Base-by-base conservation (phyloP, 345 rosid species). In the Adansonia digitata region DNA sequence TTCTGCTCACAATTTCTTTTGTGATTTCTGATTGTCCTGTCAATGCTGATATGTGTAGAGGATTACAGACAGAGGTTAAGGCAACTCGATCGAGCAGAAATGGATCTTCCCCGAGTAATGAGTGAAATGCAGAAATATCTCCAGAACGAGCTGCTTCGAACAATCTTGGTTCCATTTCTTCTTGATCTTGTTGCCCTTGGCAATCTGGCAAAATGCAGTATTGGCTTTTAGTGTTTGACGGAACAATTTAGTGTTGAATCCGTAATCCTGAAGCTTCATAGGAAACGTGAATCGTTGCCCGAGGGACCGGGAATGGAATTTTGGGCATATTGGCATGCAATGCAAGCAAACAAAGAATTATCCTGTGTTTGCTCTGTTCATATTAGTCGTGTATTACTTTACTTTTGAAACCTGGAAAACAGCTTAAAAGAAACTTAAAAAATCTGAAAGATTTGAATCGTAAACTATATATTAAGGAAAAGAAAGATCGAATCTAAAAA, bases 31-130 rank as follows among this genome's bases (percentile, higher is more conserved):
- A 49, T 46, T 84, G 84, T 49, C 83, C 87, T 3, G 75, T 61
- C 70, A 69, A 60, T 34, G 81, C 48, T 15, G 86, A 81, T 18
- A 82, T 27, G 56, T 84, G 84, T 62, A 84, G 71, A 20, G 79
- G 83, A 1, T 81, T 77, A 31, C 78, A 78, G 12, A 43, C 34
- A 0, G 76, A 42, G 2, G 18, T 45, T 20, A 73, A 60, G 35
- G 60, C 57, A 6, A 45, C 40, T 43, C 69, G 53, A 45, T 60
- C 56, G 17, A 73, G 76, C 2, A 61, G 27, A 9, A 60, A 73
- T 6, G 76, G 76, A 60, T 73, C 69, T 60, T 45, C n/a, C 13
- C 1, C 45, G 9, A 61, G 76, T 5, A 73, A 73, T 7, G 31
- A 18, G 6, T 7, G 67, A 10, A 73, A 61, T 34, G 69, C 35